Evolutionary conservation across 495 filamentous ascomycete species (phyloP).

Genomic region (Podospora pseudoanserina): DNA sequence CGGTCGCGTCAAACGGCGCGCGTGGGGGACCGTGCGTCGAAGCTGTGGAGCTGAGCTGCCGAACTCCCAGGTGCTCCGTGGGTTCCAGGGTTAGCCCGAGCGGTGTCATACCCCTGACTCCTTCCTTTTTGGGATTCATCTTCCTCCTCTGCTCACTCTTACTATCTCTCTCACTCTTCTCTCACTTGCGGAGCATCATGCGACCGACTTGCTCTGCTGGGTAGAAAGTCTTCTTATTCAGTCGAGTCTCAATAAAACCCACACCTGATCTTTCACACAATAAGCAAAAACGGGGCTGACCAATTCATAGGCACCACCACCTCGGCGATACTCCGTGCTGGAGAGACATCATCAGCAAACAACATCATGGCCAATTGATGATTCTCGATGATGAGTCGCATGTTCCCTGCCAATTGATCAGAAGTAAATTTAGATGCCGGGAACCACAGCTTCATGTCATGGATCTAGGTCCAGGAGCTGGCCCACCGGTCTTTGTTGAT

Average conservation of each 20-base stretch:
- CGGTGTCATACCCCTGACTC: too few species aligned
- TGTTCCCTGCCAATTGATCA: not conserved
- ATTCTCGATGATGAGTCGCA: not conserved
- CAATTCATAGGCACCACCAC: not conserved
- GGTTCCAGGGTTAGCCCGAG: not conserved
- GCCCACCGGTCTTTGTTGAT: constrained; percentile 16
- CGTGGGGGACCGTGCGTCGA: not conserved
- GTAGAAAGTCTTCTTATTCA: not conserved
- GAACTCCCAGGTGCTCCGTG: not conserved
- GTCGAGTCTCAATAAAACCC: not conserved
- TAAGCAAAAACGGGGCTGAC: not conserved
- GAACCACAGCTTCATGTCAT: not conserved
- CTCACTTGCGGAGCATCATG: not conserved
- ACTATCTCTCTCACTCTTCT: not conserved
- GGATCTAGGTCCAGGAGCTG: not conserved
- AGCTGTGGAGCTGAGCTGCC: not conserved
- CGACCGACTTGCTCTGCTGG: not conserved
- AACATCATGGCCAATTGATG: not conserved
- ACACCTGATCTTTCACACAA: not conserved
- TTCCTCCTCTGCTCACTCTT: not conserved
- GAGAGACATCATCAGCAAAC: not conserved
- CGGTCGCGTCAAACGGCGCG: not conserved
- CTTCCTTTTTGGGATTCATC: too few species aligned
- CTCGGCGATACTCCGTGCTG: too few species aligned
- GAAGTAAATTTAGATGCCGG: not conserved